A percentile compares a stretch with the other conserved stretches of the same genome.
Conservation (phyloP, 2,329 filamentous ascomycete species). For the Diaporthe vaccinii region DNA sequence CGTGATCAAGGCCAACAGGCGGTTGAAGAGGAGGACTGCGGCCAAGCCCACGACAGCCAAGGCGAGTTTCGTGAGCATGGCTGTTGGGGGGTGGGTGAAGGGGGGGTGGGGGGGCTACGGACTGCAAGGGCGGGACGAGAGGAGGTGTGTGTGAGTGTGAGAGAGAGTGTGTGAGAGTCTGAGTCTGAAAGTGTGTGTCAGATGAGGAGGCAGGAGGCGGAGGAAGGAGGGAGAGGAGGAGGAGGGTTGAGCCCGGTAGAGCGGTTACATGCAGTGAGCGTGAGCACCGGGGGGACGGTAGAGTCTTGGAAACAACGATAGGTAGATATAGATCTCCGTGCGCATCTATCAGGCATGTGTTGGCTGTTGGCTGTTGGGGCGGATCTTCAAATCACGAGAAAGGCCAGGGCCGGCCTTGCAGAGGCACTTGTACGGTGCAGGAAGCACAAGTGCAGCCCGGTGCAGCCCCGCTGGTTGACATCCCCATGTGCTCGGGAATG, state of each 20-base stretch:
- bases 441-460: not conserved
- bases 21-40: constrained; percentile 27
- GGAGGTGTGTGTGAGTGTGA: not conserved
- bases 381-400: not conserved
- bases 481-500: constrained; percentile 26
- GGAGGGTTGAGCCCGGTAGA: constrained; percentile 9
- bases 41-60: constrained; percentile 14
- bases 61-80: constrained; percentile 25
- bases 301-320: constrained; percentile 12
- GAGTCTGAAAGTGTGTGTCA: not conserved
- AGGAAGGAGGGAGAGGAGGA: not conserved
- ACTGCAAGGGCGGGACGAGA: constrained; percentile 8
- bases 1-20: not conserved
- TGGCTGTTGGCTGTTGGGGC: constrained; percentile 24
- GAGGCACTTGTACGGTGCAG: constrained; percentile 1
- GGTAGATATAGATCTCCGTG: constrained; percentile 1
- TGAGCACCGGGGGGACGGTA: not conserved
- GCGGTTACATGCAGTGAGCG: constrained; percentile 22
- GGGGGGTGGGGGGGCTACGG: not conserved
- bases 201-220: not conserved
- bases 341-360: not conserved
- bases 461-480: constrained; percentile 21
- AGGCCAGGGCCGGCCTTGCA: not conserved
- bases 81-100: not conserved
- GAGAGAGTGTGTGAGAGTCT: not conserved